These are phyloP conservation scores for Xylaria nigripes DNA, from an alignment of 495 filamentous ascomycete species.

Conservation along the genomic window DNA sequence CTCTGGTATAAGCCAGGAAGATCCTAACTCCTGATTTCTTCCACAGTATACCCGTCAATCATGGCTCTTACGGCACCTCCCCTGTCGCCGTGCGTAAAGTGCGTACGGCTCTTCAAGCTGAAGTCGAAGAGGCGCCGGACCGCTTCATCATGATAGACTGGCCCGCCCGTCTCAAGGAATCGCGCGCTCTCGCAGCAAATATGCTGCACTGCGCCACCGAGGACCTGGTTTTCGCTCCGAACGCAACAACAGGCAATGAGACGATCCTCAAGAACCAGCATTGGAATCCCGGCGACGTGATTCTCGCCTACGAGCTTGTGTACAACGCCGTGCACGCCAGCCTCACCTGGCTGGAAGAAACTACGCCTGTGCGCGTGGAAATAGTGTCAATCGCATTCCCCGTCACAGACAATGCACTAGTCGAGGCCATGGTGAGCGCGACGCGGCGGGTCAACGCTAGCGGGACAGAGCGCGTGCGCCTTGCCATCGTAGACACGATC, in stretches of 20 bases:
- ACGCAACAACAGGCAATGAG: slow-evolving; percentile 69
- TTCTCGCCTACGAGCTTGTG: slow-evolving; percentile 43
- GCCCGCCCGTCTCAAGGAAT: slow-evolving; percentile 45
- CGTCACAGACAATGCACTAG: slow-evolving; percentile 48
- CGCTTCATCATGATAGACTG: slow-evolving; percentile 46
- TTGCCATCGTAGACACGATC: slow-evolving; percentile 77
- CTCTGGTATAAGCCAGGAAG: background rate
- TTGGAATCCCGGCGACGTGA: slow-evolving; percentile 29
- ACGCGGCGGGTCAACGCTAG: slow-evolving; percentile 35
- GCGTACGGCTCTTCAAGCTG: slow-evolving; percentile 21
- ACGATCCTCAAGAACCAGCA: slow-evolving; percentile 62
- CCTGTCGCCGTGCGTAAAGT: slow-evolving; percentile 21
- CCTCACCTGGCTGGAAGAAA: slow-evolving; percentile 54
- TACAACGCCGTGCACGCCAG: slow-evolving; percentile 58
- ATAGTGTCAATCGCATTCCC: slow-evolving; percentile 44
- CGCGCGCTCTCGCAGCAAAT: slow-evolving; percentile 50
- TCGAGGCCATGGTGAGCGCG: slow-evolving; percentile 41
- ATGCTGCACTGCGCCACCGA: slow-evolving; percentile 48
- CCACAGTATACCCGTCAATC: slow-evolving; percentile 28
- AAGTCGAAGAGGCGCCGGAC: slow-evolving; percentile 25
- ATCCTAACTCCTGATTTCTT: background rate
- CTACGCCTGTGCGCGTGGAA: slow-evolving; percentile 13
- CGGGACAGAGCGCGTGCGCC: slow-evolving; percentile 39
- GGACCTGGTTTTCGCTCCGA: slow-evolving; percentile 64
- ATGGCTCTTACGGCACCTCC: slow-evolving; percentile 34